Evolutionary conservation across 208 protist genomes (phyloP).

Genomic region (Trichomonas vaginalis): DNA sequence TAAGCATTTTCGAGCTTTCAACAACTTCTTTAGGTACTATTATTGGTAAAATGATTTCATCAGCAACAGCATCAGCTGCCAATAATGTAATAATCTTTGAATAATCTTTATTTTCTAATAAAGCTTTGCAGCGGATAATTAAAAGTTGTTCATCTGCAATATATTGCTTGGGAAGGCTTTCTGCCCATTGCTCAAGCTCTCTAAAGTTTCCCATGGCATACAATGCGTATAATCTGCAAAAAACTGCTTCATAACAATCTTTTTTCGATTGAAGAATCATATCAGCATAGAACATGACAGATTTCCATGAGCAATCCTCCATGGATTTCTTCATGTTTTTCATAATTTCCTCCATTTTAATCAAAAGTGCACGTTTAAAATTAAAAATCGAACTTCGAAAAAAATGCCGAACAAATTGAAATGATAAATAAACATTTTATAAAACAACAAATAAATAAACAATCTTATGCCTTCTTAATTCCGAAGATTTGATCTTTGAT

Average conservation of each 20-base stretch:
- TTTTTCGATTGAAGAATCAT: not conserved
- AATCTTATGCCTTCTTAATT: not conserved
- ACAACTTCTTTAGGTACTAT: not conserved
- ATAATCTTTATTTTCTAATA: not conserved
- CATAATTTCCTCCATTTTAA: too few species aligned
- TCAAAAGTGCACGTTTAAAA: too few species aligned
- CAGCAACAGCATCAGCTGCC: not conserved
- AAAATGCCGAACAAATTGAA: too few species aligned
- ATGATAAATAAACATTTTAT: too few species aligned
- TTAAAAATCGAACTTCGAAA: too few species aligned
- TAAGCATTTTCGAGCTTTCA: not conserved
- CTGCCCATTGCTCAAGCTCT: not conserved
- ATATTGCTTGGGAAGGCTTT: not conserved
- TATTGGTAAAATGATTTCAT: not conserved
- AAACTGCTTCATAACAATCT: not conserved
- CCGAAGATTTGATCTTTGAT: not conserved
- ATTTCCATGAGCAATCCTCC: not conserved
- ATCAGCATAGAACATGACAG: not conserved
- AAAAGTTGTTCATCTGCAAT: not conserved
- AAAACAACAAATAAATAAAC: not conserved
- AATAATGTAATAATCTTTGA: not conserved
- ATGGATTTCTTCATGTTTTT: too few species aligned
- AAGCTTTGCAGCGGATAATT: not conserved
- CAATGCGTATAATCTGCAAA: not conserved
- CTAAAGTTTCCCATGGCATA: not conserved